Evolutionary conservation across 306 rosid species (phyloP), one percentile per base, ranked within the genome.

Genomic region (Vigna nakashimae): DNA sequence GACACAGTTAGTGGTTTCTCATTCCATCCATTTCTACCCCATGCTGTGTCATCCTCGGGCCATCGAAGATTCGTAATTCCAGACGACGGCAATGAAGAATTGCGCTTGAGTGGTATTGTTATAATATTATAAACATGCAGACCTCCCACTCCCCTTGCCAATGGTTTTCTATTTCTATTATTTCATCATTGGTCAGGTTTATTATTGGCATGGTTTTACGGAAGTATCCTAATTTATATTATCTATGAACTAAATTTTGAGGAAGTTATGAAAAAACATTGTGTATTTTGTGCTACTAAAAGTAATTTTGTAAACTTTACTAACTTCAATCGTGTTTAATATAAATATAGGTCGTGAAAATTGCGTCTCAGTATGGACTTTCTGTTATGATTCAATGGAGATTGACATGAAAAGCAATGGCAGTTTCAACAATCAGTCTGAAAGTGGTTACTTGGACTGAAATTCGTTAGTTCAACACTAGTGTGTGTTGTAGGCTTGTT

Each of bases 1-100:
- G 99, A 95, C 82, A 92, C 99, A 2, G 90, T 95, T 48, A 95
- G 76, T 38, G 92, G 97, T 56, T 86, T 95, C 83, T 88, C 98
- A 69, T 92, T 95, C 80, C 99, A 95, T 88, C 99, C 99, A 50
- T 95, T 28, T 89, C 81, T 92, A 36, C 98, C 98, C 15, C 82
- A 83, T 87, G 93, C 97, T 13, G 90, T 84, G 38, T 74, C 99
- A 67, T 89, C 98, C 58, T 95, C 98, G 7, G 99, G 99, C 49
- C 98, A 92, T 74, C 91, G 99, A 53, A 91, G 99, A 87, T 95
- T 84, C 82, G 52, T 85, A 64, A 82, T 71, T 49, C 90, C 96
- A 60, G 99, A 92, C 48, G 90, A 91, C 59, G 75, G 55, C 78
- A 73, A 82, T 4, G 91, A 52, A 67, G 90, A 88, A 66, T 71